Percentiles rank a stretch among this genome's conserved stretches.
phyloP scores from a whole-genome alignment of 1,284 basidiomycete genomes.

The Sphaerobolus stellatus region DNA sequence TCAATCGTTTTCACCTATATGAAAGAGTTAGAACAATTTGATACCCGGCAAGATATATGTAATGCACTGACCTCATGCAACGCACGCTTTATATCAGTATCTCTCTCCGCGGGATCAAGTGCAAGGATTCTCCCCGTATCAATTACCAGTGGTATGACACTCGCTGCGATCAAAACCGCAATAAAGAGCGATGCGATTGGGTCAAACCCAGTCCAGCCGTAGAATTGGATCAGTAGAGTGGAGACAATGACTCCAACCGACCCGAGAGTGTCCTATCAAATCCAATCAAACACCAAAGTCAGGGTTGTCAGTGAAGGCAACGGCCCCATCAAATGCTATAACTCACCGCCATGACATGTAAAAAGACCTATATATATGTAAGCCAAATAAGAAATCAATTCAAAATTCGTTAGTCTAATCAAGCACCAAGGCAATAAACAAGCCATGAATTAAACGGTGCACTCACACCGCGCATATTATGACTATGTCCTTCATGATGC shows the following conservation, averaged over 20 bases:
- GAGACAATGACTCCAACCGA: slow-evolving; percentile 99
- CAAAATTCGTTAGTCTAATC: neutral
- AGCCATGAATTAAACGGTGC: neutral
- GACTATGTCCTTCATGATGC: slow-evolving; percentile 85
- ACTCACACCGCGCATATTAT: slow-evolving; percentile 97
- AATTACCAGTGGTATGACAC: slow-evolving; percentile 91
- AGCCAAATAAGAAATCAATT: neutral
- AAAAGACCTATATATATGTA: slow-evolving; percentile 62
- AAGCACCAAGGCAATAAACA: too few species aligned
- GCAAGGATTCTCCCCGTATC: slow-evolving; percentile 90
- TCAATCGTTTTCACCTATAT: slow-evolving; percentile 59
- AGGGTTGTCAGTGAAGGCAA: slow-evolving; percentile 42
- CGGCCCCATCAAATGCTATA: neutral
- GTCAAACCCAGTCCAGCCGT: slow-evolving; percentile 99
- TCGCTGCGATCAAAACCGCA: slow-evolving; percentile 91
- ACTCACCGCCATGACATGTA: slow-evolving; percentile 86
- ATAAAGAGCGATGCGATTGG: slow-evolving; percentile 98
- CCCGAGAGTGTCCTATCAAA: slow-evolving; percentile 82
- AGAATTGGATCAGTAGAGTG: slow-evolving; percentile 92
- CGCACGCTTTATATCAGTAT: slow-evolving; percentile 67
- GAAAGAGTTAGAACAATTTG: slow-evolving; percentile 13
- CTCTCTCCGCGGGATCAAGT: slow-evolving; percentile 76
- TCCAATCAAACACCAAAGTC: too few species aligned
- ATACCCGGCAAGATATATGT: neutral
- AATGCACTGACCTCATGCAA: slow-evolving; percentile 65